These are phyloP conservation scores for Argentina anserina DNA, from an alignment of 306 rosid species.

Conservation along the genomic window DNA sequence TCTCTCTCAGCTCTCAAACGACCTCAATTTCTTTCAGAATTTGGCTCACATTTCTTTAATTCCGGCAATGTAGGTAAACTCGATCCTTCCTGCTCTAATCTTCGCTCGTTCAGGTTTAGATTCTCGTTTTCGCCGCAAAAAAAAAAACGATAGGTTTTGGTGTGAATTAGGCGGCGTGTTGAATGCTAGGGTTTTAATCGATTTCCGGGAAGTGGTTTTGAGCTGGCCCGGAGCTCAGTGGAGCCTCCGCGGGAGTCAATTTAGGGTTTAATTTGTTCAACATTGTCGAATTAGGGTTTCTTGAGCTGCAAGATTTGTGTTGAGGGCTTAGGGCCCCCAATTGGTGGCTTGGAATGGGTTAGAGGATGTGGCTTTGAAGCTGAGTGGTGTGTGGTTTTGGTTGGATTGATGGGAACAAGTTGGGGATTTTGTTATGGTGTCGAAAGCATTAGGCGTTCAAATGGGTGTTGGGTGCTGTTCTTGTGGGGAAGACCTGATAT, in stretches of 20 bases:
- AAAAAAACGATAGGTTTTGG: slow-evolving; percentile 15
- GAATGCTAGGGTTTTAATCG: slow-evolving; percentile 52
- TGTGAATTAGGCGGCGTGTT: slow-evolving; percentile 21
- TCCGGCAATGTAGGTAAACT: slow-evolving; percentile 37
- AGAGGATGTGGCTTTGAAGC: slow-evolving; percentile 27
- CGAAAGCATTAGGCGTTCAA: slow-evolving; percentile 48
- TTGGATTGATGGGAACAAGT: slow-evolving; percentile 53
- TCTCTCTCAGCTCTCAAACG: slow-evolving; percentile 10
- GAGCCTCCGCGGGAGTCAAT: slow-evolving; percentile 18
- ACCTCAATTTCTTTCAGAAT: slow-evolving; percentile 23
- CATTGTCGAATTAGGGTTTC: slow-evolving; percentile 21
- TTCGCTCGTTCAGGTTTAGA: slow-evolving; percentile 8
- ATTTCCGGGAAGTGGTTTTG: slow-evolving; percentile 15
- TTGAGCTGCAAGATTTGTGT: slow-evolving; percentile 35
- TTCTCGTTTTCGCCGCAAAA: neutral
- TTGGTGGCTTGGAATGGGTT: slow-evolving; percentile 52
- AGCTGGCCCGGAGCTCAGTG: slow-evolving; percentile 47
- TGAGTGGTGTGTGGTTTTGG: slow-evolving; percentile 17
- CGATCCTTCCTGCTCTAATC: slow-evolving; percentile 5
- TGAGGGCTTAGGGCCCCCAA: neutral
- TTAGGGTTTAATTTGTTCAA: slow-evolving; percentile 12
- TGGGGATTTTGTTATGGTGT: slow-evolving; percentile 38
- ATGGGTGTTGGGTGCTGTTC: slow-evolving; percentile 57
- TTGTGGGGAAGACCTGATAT: slow-evolving; percentile 38
- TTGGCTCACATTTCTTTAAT: slow-evolving; percentile 23